Base-by-base conservation (phyloP, 1,284 basidiomycete species). In the Malassezia obtusa region DNA sequence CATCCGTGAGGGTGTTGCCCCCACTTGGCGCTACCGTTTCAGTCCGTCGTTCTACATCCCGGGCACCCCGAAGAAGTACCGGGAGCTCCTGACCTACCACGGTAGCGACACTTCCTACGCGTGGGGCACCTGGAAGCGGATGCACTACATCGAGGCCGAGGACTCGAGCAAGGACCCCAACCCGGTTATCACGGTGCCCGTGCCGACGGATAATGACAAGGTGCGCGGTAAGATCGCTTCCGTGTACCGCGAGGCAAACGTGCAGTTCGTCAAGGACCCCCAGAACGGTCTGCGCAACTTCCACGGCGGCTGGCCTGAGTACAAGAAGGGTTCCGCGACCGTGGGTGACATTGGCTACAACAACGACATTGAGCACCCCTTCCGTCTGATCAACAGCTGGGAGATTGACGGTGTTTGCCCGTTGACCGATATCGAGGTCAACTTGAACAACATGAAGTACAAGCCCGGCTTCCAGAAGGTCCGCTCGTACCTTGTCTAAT, bases 11-110 rank as follows among this genome's bases (percentile, higher is more conserved):
- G 50, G 37, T 15, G 17, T n/a, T 1, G 45, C 46, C 10, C 50
- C 56, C 2, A 58, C 56, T 3, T 58, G 50, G 50, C 56, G 56
- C 17, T 58, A 58, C 50, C 56, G 46, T 22, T 58, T 49, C 40
- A 49, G 53, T 17, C 48, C 53, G 10, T 45, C 48, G 17, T 41
- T 56, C 36, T 56, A 49, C 19, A 24, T 56, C 21, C 53, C 53
- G 2, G 36, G 30, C 12, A 56, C 44, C 15, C 53, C 53, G 11
- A 31, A 43, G 22, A 10, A 38, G 17, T 47, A 50, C 22, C 38
- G 26, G n/a, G 17, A 31, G 21, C 53, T 56, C 2, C n/a, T 43
- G 15, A 41, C 43, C 4, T 56, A 26, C 44, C 53, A 56, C 19
- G 53, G 53, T 14, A 47, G 48, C 30, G 53, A 56, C 37, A 56